Conservation (phyloP, 352 stramenopile species). For the Globisporangium emineosum region DNA sequence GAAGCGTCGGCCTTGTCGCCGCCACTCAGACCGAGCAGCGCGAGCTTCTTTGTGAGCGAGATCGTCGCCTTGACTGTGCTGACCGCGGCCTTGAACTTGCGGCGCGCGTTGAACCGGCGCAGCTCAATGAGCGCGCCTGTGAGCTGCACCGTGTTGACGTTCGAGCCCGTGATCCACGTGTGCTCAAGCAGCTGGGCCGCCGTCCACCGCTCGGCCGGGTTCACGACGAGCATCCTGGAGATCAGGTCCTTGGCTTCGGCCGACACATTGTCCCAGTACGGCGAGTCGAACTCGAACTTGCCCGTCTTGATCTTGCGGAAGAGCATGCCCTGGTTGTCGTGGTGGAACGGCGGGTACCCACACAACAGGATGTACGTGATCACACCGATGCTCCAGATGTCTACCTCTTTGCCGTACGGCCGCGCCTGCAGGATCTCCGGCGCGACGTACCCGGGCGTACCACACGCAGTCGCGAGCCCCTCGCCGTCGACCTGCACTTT, state of each 20-base stretch:
- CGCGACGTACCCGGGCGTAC: slow-evolving; percentile 78
- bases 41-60: slow-evolving; percentile 70
- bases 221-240: slow-evolving; percentile 82
- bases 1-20: background rate
- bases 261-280: slow-evolving; percentile 82
- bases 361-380: slow-evolving; percentile 88
- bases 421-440: slow-evolving; percentile 78
- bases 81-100: slow-evolving; percentile 92
- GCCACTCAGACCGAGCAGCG: slow-evolving; percentile 18
- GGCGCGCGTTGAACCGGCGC: slow-evolving; percentile 91
- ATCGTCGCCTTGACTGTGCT: slow-evolving; percentile 87
- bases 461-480: slow-evolving; percentile 59
- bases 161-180: slow-evolving; percentile 84
- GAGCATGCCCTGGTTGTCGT: slow-evolving; percentile 90
- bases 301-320: slow-evolving; percentile 75
- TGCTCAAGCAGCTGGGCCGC: slow-evolving; percentile 73
- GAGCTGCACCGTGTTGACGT: slow-evolving; percentile 72
- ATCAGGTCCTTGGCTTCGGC: slow-evolving; percentile 87
- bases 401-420: slow-evolving; percentile 75
- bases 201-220: slow-evolving; percentile 78
- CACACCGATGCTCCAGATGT: slow-evolving; percentile 91
- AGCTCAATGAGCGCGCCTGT: slow-evolving; percentile 87
- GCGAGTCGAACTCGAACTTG: slow-evolving; percentile 69
- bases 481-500: slow-evolving; percentile 55
- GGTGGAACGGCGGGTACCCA: slow-evolving; percentile 85